Base-by-base conservation (phyloP, 306 rosid genomes). In the Medicago arabica region DNA sequence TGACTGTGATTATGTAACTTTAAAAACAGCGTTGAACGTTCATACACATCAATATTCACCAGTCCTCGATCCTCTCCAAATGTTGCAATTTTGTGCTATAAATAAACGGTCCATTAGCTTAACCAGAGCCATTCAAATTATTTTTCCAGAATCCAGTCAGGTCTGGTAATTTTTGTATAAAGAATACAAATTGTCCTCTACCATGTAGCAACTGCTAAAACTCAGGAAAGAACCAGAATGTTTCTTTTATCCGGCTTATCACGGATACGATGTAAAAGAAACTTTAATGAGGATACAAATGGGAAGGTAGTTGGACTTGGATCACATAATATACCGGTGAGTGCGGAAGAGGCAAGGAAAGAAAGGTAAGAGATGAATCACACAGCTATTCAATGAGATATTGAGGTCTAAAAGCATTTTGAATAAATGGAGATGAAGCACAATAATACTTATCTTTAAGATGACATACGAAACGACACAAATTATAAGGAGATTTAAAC, bases 91-190 rank as follows among this genome's bases (percentile, higher is more conserved):
- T 9, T 71, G 68, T 21, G 36, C 40, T 47, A 73, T 50, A 79
- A 78, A 72, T 65, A 23, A 15, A 36, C 17, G 69, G 73, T 44
- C 19, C 16, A 58, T 36, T 74, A 74, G 58, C 70, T 72, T 57
- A 61, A 54, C 41, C 53, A 50, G 57, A 77, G 14, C 54, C 15
- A 36, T 60, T 60, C 31, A 70, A 69, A 69, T 31, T 2, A 11
- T 49, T 8, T n/a, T 23, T 49, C 39, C 8, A 38, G 64, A 69
- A 60, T 38, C 66, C 67, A 16, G 51, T 15, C 71, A 8, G 47
- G 75, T 47, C 77, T 55, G 14, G n/a, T 21, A 75, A 71, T 5
- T 54, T 71, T 71, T 39, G 49, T 49, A 58, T 46, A 58, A 40
- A 67, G 68, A 57, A 43, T 15, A 46, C 5, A 77, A 71, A 10